Evolutionary conservation across 2,329 filamentous ascomycete species (phyloP).

Genomic region (Zasmidium citrigriseum): DNA sequence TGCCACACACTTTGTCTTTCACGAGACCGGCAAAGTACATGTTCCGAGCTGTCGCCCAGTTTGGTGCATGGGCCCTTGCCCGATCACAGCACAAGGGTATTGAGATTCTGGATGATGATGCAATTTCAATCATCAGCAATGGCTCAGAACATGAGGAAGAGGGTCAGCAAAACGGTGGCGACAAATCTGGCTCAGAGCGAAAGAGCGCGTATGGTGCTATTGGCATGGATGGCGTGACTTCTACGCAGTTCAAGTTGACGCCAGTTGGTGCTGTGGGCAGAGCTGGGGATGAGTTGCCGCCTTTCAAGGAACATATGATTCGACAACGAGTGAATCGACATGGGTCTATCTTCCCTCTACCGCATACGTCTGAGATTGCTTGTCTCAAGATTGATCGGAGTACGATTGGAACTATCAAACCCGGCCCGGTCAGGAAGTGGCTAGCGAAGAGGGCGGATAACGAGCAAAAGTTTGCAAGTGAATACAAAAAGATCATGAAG

Average conservation of each 20-base stretch:
- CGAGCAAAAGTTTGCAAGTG: conserved; percentile 70
- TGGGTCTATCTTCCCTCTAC: conserved; percentile 71
- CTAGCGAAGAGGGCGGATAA: conserved; percentile 70
- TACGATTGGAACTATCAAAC: conserved; percentile 77
- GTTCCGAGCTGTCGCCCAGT: conserved; percentile 90
- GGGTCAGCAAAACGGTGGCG: conserved; percentile 17
- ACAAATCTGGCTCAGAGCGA: conserved; percentile 3
- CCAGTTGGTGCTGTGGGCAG: conserved; percentile 64
- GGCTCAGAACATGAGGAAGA: conserved; percentile 34
- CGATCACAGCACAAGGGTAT: conserved; percentile 77
- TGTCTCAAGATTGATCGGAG: conserved; percentile 64
- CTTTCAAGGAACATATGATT: conserved; percentile 86
- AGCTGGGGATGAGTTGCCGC: conserved; percentile 79
- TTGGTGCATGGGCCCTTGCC: conserved; percentile 87
- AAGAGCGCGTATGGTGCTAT: conserved; percentile 16
- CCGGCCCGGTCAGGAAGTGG: conserved; percentile 80
- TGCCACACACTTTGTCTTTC: conserved; percentile 89
- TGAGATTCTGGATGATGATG: conserved; percentile 77
- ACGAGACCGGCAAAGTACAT: conserved; percentile 95
- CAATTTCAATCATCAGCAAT: conserved; percentile 73
- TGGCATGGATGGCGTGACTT: conserved; percentile 26
- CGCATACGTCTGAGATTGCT: conserved; percentile 63
- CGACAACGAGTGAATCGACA: conserved; percentile 81
- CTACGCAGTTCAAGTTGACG: conserved; percentile 20
- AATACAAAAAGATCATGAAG: conserved; percentile 72